phyloP scores from a whole-genome alignment of 441 rosid species.

The Hura crepitans region DNA sequence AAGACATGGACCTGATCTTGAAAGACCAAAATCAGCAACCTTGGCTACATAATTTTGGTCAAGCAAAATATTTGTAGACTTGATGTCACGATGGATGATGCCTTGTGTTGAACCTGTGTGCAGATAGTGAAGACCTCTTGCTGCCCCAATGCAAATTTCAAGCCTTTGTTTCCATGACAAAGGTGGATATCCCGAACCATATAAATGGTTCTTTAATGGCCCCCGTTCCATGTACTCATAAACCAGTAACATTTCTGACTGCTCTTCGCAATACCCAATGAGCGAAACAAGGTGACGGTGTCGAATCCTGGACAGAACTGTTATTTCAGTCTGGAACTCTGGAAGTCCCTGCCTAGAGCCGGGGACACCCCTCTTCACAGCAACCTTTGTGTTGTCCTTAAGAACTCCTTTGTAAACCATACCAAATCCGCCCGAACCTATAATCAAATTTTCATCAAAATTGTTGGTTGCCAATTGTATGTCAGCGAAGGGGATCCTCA shows the following conservation, averaged over 20 bases:
- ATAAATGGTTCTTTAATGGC: constrained; percentile 38
- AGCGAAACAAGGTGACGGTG: constrained; percentile 45
- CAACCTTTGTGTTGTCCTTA: constrained; percentile 33
- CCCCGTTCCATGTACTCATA: constrained; percentile 50
- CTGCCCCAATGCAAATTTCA: constrained; percentile 55
- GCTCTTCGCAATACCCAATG: constrained; percentile 43
- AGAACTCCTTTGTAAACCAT: constrained; percentile 36
- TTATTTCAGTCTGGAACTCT: constrained; percentile 45
- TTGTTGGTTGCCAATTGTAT: constrained; percentile 35
- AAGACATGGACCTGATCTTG: constrained; percentile 34
- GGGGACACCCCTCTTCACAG: constrained; percentile 41
- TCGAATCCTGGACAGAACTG: constrained; percentile 37
- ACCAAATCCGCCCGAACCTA: constrained; percentile 46
- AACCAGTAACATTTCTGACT: constrained; percentile 43
- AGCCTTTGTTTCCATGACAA: constrained; percentile 47
- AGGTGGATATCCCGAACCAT: constrained; percentile 22
- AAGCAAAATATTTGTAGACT: constrained; percentile 41
- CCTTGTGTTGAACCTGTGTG: constrained; percentile 36
- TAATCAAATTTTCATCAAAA: constrained; percentile 30
- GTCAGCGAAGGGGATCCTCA: constrained; percentile 36
- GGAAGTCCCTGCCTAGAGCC: constrained; percentile 42
- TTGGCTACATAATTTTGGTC: constrained; percentile 31
- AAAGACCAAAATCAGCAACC: constrained; percentile 49
- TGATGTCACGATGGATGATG: constrained; percentile 41
- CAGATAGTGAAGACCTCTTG: constrained; percentile 47